These are phyloP conservation scores for Populus deltoides DNA, from an alignment of 345 rosid genomes.

Conservation along the genomic window DNA sequence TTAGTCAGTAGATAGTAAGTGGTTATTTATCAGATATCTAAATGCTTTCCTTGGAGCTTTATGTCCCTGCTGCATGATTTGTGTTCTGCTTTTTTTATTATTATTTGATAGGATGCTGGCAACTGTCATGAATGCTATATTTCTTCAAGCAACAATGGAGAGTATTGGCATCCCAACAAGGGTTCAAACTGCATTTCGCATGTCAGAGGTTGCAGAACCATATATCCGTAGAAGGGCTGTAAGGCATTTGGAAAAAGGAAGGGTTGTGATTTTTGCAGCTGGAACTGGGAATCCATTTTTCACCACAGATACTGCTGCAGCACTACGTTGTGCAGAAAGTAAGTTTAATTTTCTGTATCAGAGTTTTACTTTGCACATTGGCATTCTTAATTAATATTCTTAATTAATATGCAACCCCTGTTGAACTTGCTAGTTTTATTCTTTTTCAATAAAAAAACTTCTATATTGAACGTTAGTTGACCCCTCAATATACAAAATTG, in stretches of 20 bases:
- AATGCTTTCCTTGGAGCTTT: neutral
- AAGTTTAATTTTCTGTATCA: slow-evolving; percentile 26
- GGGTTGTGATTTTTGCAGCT: slow-evolving; percentile 96
- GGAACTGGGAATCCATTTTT: slow-evolving; percentile 97
- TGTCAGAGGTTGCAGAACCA: slow-evolving; percentile 98
- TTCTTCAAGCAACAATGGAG: slow-evolving; percentile 97
- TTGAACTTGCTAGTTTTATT: neutral
- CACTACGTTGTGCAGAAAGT: slow-evolving; percentile 98
- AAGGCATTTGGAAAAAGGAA: slow-evolving; percentile 92
- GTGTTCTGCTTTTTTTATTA: neutral
- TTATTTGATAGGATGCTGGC: slow-evolving; percentile 73
- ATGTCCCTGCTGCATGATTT: neutral
- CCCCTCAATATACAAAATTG: neutral
- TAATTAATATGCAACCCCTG: neutral
- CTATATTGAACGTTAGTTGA: neutral
- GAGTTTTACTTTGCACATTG: neutral
- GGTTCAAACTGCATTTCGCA: slow-evolving; percentile 91
- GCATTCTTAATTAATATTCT: neutral
- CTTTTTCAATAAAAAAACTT: neutral
- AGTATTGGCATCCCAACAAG: slow-evolving; percentile 92
- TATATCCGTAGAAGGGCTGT: slow-evolving; percentile 84
- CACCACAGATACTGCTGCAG: slow-evolving; percentile 96
- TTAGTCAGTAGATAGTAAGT: neutral
- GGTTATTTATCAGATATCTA: neutral
- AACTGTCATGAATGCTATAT: slow-evolving; percentile 95